These are phyloP conservation scores for Datisca glomerata DNA, from an alignment of 306 rosid species.

Conservation along the genomic window DNA sequence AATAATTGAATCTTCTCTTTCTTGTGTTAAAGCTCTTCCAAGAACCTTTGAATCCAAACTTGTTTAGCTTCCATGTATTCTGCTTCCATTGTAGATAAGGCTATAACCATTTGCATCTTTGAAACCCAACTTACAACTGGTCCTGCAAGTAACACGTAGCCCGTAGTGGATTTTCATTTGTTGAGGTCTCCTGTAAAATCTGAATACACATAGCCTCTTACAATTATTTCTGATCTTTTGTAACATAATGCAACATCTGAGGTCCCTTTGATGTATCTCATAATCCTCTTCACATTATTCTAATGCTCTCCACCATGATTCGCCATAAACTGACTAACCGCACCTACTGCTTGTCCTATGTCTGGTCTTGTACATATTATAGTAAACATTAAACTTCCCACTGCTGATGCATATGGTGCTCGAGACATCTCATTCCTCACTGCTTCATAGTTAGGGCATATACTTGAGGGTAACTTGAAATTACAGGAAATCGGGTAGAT, in stretches of 20 bases:
- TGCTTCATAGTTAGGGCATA: too few species aligned
- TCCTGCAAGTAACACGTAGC: not conserved
- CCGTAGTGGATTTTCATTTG: not conserved
- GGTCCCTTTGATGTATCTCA: constrained; percentile 2
- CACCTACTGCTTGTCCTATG: not conserved
- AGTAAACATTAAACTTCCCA: too few species aligned
- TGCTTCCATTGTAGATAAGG: not conserved
- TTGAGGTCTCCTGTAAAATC: not conserved
- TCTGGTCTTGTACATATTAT: not conserved
- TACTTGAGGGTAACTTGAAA: too few species aligned
- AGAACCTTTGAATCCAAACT: not conserved
- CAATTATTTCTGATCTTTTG: not conserved
- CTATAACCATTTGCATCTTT: not conserved
- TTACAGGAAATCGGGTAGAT: too few species aligned
- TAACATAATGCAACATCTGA: not conserved
- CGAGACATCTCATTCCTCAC: too few species aligned
- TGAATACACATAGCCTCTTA: not conserved
- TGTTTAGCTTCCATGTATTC: not conserved
- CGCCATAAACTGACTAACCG: not conserved
- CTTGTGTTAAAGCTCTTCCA: not conserved
- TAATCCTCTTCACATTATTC: not conserved
- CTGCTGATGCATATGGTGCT: too few species aligned
- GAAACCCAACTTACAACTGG: not conserved
- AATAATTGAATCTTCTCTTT: not conserved
- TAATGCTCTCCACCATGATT: not conserved